phyloP scores from a whole-genome alignment of 2,329 filamentous ascomycete genomes.

The Aspergillus aculeatus region DNA sequence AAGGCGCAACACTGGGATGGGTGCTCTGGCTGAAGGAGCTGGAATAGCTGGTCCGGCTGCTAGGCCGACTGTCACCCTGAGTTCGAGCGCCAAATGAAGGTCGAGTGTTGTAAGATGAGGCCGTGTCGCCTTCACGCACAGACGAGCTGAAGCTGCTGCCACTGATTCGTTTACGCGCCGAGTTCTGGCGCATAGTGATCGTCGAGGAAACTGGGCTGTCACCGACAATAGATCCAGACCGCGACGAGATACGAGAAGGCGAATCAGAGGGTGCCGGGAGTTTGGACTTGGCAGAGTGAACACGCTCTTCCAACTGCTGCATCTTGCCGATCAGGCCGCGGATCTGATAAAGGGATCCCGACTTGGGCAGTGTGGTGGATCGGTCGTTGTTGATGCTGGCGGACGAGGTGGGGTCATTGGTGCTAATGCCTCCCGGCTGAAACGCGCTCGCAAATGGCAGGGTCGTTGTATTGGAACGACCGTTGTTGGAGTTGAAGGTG shows the following conservation, averaged over 20 bases:
- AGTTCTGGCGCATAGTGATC: slow-evolving; percentile 54
- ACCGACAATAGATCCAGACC: slow-evolving; percentile 52
- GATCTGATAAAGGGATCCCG: slow-evolving; percentile 84
- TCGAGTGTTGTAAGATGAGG: slow-evolving; percentile 37
- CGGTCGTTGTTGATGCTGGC: slow-evolving; percentile 49
- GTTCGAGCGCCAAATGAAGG: slow-evolving; percentile 51
- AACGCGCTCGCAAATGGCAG: slow-evolving; percentile 38
- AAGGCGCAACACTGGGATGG: slow-evolving; percentile 34
- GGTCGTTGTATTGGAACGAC: slow-evolving; percentile 47
- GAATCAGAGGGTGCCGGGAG: slow-evolving; percentile 77
- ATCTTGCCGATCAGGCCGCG: slow-evolving; percentile 93
- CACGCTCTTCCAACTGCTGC: slow-evolving; percentile 90
- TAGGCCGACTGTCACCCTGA: slow-evolving; percentile 61
- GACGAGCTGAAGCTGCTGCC: slow-evolving; percentile 44
- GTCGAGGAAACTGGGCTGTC: slow-evolving; percentile 53
- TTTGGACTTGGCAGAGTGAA: slow-evolving; percentile 87
- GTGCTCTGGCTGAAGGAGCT: slow-evolving; percentile 43
- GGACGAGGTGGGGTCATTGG: slow-evolving; percentile 41
- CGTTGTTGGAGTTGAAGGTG: slow-evolving; percentile 56
- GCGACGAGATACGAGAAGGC: slow-evolving; percentile 77
- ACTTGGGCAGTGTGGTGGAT: slow-evolving; percentile 52
- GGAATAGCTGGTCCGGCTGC: slow-evolving; percentile 67
- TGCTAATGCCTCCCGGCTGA: slow-evolving; percentile 11
- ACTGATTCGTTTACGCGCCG: slow-evolving; percentile 40
- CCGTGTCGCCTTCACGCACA: slow-evolving; percentile 35